Evolutionary conservation across 1,139 yeast genomes (phyloP).

Genomic region (Candida sojae): DNA sequence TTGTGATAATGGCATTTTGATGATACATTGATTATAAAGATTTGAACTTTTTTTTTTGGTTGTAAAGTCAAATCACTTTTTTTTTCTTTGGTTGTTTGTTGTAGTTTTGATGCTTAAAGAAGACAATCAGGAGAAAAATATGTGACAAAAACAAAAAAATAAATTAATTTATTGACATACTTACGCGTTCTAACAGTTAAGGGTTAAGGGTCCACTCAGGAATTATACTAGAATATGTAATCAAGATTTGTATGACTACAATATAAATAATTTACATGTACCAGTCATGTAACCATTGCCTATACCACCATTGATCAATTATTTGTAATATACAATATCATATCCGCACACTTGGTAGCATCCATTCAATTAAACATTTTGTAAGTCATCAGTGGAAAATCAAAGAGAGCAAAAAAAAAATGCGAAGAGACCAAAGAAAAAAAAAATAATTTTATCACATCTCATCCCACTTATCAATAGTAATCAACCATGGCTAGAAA

Average conservation of each 20-base stretch:
- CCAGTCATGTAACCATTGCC: no score
- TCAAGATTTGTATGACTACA: no score
- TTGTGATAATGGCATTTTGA: not conserved
- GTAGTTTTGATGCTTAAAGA: not conserved
- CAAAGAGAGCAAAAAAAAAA: not conserved
- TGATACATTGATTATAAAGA: no score
- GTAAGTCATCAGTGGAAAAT: no score
- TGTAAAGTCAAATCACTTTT: not conserved
- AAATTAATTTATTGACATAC: not conserved
- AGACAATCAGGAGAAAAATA: not conserved
- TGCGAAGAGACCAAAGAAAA: not conserved
- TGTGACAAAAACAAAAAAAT: not conserved
- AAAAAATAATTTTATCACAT: not conserved
- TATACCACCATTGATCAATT: no score
- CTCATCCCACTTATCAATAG: constrained; percentile 1
- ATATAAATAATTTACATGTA: no score
- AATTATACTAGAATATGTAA: no score
- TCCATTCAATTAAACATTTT: no score
- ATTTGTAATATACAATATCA: no score
- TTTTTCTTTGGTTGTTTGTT: not conserved
- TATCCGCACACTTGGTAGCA: no score
- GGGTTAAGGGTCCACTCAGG: no score
- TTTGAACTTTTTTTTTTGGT: not conserved
- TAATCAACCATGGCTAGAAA: constrained; percentile 70
- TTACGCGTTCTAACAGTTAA: no score